These are phyloP conservation scores for Huntiella abstrusa DNA, from an alignment of 2,329 filamentous ascomycete species.

Conservation along the genomic window DNA sequence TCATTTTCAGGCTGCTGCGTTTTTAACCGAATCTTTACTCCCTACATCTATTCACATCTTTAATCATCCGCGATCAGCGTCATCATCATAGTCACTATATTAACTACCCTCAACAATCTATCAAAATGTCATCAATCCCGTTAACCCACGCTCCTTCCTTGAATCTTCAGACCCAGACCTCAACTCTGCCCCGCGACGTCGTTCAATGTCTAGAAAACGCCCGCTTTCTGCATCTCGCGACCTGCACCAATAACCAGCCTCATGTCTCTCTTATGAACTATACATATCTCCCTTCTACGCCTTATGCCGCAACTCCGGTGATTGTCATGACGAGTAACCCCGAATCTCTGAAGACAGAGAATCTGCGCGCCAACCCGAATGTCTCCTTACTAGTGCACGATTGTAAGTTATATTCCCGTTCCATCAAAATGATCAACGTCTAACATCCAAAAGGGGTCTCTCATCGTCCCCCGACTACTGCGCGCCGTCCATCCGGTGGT, in stretches of 20 bases:
- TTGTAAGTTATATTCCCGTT: conserved; percentile 27
- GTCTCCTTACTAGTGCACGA: conserved; percentile 94
- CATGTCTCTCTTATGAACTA: conserved; percentile 98
- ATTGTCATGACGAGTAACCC: conserved; percentile 89
- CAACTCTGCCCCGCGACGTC: conserved; percentile 63
- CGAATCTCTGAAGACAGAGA: conserved; percentile 59
- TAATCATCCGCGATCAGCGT: no score
- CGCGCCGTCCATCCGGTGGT: conserved; percentile 36
- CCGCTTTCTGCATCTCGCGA: conserved; percentile 90
- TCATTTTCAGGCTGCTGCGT: no score
- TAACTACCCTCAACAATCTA: no score
- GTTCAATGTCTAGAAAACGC: conserved; percentile 84
- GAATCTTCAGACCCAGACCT: conserved; percentile 49
- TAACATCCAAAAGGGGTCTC: conserved; percentile 46
- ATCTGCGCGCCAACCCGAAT: conserved; percentile 65
- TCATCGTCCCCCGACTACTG: conserved; percentile 64
- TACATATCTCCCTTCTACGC: conserved; percentile 74
- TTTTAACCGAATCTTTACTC: no score
- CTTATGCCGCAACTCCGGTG: conserved; percentile 50
- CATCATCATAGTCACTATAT: no score
- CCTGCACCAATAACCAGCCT: conserved; percentile 62
- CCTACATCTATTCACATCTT: no score
- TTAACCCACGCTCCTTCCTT: conserved; percentile 60
- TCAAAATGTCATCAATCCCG: conserved; percentile 38
- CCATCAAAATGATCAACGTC: conserved; percentile 6